phyloP scores from a whole-genome alignment of 768 basidiomycete species.

The Collybiopsis luxurians region DNA sequence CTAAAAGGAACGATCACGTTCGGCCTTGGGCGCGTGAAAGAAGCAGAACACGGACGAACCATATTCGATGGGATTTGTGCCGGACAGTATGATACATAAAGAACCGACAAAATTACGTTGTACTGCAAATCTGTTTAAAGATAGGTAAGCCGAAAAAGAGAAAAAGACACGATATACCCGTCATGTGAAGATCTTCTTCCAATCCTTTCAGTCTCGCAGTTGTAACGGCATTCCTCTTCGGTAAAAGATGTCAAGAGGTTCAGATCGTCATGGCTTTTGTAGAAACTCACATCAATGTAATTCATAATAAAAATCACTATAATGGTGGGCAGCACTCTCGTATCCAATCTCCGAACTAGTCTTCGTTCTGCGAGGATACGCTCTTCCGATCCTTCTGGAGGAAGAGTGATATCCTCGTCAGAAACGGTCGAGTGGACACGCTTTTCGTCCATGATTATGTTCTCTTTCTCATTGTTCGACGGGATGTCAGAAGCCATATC shows the following conservation, averaged over 20 bases:
- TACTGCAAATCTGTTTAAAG: constrained; percentile 47
- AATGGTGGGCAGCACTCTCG: constrained; percentile 53
- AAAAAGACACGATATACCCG: constrained; percentile 25
- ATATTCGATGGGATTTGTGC: constrained; percentile 69
- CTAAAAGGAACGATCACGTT: constrained; percentile 30
- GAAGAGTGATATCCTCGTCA: not conserved
- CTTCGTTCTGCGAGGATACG: constrained; percentile 34
- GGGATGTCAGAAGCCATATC: not conserved
- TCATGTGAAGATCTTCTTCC: constrained; percentile 44
- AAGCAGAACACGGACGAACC: no score
- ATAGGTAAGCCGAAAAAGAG: constrained; percentile 13
- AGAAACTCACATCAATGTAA: constrained; percentile 55
- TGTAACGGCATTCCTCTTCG: constrained; percentile 50
- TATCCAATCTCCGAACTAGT: constrained; percentile 57
- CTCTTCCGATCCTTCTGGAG: constrained; percentile 18
- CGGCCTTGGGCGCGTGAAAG: no score
- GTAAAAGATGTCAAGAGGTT: not conserved
- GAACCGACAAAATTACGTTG: constrained; percentile 46
- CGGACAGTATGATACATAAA: constrained; percentile 60
- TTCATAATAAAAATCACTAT: constrained; percentile 64
- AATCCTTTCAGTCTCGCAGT: constrained; percentile 50
- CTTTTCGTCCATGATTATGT: not conserved
- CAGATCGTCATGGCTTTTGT: constrained; percentile 1
- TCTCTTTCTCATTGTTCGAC: not conserved
- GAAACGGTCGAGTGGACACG: not conserved